Base-by-base conservation (phyloP, 257 asterid species). In the Plectranthus barbatus region DNA sequence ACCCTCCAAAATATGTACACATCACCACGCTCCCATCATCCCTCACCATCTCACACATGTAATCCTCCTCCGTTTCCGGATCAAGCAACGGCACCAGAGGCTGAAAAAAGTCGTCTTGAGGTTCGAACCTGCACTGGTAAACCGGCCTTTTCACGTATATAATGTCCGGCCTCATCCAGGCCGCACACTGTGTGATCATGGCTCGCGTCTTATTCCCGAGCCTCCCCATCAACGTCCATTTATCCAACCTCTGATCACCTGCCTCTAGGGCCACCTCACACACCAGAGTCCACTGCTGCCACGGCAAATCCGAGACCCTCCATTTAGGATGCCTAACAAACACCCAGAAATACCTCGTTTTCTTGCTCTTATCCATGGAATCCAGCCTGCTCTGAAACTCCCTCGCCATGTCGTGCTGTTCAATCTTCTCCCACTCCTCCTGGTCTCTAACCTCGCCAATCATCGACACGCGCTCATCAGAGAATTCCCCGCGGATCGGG, bases 161-260 rank as follows among this genome's bases (percentile, higher is more conserved):
- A 14, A 91, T 88, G 69, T 91, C 98, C 1, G 98, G 98, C 76
- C 96, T 91, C 94, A 86, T 86, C 98, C 95, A 91, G 10, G 98
- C 91, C 0, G 98, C 98, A 56, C 98, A 91, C 33, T 86, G 92
- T 0, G 98, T 86, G 51, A 92, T 83, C 84, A 74, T 62, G 1
- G 90, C 29, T 54, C 99, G 80, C 0, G 97, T 61, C 17, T 74
- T 78, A 44, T 86, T 89, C 73, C 99, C 99, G 0, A 92, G 79
- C 88, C 95, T 74, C 6, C 99, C 97, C 99, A 89, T 92, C 71
- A 92, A 79, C 53, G 79, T 89, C 99, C 99, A 92, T 52, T 92
- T 92, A 73, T 92, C 99, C 80, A 92, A 72, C 77, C 97, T 83
- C 72, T 85, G 84, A 21, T 86, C 77, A 47, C 95, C 96, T 9